Evolutionary conservation across 345 rosid species (phyloP), one percentile per base, ranked within the genome.

Genomic region (Nephelium lappaceum): DNA sequence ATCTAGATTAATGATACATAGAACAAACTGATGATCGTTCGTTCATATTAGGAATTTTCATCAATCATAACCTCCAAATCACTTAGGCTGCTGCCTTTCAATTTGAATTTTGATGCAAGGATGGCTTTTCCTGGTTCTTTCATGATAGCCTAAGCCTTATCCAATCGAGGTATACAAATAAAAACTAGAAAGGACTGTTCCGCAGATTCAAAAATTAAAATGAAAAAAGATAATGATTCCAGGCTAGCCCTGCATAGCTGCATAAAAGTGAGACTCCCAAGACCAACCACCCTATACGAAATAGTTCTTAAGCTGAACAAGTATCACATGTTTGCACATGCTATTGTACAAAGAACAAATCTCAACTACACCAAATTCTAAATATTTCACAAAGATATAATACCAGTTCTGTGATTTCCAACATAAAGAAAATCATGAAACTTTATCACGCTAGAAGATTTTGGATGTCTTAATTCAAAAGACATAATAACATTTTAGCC

Each of bases 401-500:
- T 41, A 39, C 36, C 5, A 72, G 19, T 8, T 55, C 41, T 8
- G 1, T 27, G 21, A 19, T 25, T 57, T 42, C 75, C 5, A 31
- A 47, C 60, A 70, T 51, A 51, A 49, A 1, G 47, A 36, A 57
- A 36, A 36, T 72, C n/a, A n/a, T 31, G 8, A 57, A 63, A 58
- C 62, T 38, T 27, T 43, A 36, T 39, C 67, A 57, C 7, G 6
- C 16, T 58, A 21, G 39, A 73, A 58, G 77, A 74, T 74, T 25
- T 16, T 67, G 18, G 3, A 41, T 16, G 64, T 23, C 41, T 16
- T 10, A 65, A 41, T 43, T 38, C 47, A 18, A 27, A 62, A 27
- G 41, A 70, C 19, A 15, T 36, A 43, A 55, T 21, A 65, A 42
- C 49, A 65, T 60, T 5, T 27, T 23, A 5, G 62, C 53, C 67